These are phyloP conservation scores for Salix brachista DNA, from an alignment of 345 rosid genomes.

Conservation along the genomic window DNA sequence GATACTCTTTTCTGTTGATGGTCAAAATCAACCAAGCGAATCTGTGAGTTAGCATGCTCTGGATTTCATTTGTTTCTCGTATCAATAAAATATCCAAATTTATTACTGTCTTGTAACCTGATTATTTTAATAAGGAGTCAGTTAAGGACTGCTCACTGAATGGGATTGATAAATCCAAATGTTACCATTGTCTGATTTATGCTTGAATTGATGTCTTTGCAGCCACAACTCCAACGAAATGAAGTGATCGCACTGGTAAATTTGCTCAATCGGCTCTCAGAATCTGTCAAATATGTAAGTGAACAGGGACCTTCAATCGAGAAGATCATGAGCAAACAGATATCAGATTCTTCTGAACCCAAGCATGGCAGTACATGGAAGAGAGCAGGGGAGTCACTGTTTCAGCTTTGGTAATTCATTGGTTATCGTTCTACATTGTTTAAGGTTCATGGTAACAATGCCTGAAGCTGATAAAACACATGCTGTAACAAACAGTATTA, in stretches of 20 bases:
- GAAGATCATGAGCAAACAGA: slow-evolving; percentile 27
- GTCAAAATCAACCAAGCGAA: slow-evolving; percentile 40
- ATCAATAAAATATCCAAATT: neutral
- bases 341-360: neutral
- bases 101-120: neutral
- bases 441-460: neutral
- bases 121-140: too few species aligned
- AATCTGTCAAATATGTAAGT: slow-evolving; percentile 55
- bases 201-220: slow-evolving; percentile 12
- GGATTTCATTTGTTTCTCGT: neutral
- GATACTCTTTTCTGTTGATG: slow-evolving; percentile 78
- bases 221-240: slow-evolving; percentile 66
- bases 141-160: neutral
- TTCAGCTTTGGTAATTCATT: neutral
- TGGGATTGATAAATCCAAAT: neutral
- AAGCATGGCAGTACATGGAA: neutral
- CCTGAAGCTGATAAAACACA: neutral
- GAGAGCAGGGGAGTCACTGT: neutral
- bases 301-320: slow-evolving; percentile 50
- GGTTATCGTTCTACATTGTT: neutral
- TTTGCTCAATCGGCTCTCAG: slow-evolving; percentile 61
- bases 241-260: slow-evolving; percentile 77
- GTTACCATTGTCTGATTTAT: neutral
- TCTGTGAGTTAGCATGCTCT: slow-evolving; percentile 40
- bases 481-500: neutral